Evolutionary conservation across 2,329 filamentous ascomycete genomes (phyloP).

Genomic region (Nannizziopsis barbatae): DNA sequence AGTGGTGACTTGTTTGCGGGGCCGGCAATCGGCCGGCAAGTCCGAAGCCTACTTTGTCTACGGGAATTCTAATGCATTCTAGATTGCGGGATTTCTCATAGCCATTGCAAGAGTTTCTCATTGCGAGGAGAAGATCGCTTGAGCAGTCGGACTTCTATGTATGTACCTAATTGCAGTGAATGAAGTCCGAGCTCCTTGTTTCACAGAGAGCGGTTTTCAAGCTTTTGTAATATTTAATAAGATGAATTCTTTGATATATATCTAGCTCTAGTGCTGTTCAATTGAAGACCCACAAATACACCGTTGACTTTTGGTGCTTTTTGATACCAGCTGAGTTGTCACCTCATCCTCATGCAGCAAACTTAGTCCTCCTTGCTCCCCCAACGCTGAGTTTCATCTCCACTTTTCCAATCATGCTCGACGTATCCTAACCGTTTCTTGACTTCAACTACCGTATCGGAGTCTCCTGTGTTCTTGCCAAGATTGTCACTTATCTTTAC

Average conservation of each 20-base stretch:
- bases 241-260: too few relatives aligned
- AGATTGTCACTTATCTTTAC: conserved; percentile 90
- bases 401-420: conserved; percentile 71
- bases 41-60: background rate
- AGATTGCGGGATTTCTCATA: background rate
- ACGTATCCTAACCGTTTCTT: conserved; percentile 78
- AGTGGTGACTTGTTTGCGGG: conserved; percentile 3
- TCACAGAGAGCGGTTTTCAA: too few relatives aligned
- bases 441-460: conserved; percentile 63
- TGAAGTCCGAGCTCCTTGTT: too few relatives aligned
- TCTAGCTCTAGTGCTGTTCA: too few relatives aligned
- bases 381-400: conserved; percentile 78
- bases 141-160: too few relatives aligned
- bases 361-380: conserved; percentile 32
- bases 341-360: background rate
- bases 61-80: background rate
- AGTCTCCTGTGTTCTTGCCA: conserved; percentile 88
- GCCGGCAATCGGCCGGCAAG: conserved; percentile 2
- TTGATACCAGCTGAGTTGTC: background rate
- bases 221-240: too few relatives aligned
- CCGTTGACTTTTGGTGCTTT: background rate
- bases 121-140: too few relatives aligned
- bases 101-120: too few relatives aligned
- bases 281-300: too few relatives aligned
- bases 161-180: too few relatives aligned